Evolutionary conservation across 2,329 filamentous ascomycete species (phyloP), one percentile per base, ranked within the genome.

Genomic region (Phyllosticta paracitricarpa): DNA sequence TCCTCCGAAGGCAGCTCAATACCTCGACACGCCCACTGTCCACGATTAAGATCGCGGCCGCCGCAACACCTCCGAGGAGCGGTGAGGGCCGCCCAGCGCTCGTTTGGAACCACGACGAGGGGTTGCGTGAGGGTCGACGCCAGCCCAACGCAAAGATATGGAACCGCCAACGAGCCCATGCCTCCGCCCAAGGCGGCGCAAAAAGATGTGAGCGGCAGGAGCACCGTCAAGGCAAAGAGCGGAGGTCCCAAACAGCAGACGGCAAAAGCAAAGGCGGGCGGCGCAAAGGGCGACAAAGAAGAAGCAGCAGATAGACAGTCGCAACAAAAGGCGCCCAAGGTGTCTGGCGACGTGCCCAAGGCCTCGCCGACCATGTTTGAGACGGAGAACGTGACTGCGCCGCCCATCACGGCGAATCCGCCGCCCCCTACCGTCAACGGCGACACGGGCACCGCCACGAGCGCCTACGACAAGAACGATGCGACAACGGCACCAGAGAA

Each of bases 151-250:
- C 72, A 77, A 61, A 75, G 78, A 51, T 80, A 80, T 69, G 78
- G 78, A 26, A 76, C 74, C 14, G 78, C 78, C 1, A 77, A 79
- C 55, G 75, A 79, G 64, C 77, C 77, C 3, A 72, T 74, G 6
- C 71, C 75, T 0, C 72, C 77, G 62, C 67, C 77, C 4, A 59
- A 63, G 22, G 67, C 22, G 25, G 14, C 33, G 2, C 33, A 12
- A 14, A 40, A 40, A 40, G 24, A 54, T 33, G 35, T 25, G 10
- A n/a, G 26, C 48, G 26, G 9, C 33, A 26, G n/a, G 19, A 54
- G 10, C 4, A 22, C 25, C 3, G 5, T 63, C 48, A 30, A 63
- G 17, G 51, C 61, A 51, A 52, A 63, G 40, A 56, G 61, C 51
- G 17, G 19, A 22, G 54, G n/a, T 7, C 62, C 22, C 4, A 22